These are phyloP conservation scores for Xerocomus potaroensis DNA, from an alignment of 768 basidiomycete genomes.

Conservation along the genomic window DNA sequence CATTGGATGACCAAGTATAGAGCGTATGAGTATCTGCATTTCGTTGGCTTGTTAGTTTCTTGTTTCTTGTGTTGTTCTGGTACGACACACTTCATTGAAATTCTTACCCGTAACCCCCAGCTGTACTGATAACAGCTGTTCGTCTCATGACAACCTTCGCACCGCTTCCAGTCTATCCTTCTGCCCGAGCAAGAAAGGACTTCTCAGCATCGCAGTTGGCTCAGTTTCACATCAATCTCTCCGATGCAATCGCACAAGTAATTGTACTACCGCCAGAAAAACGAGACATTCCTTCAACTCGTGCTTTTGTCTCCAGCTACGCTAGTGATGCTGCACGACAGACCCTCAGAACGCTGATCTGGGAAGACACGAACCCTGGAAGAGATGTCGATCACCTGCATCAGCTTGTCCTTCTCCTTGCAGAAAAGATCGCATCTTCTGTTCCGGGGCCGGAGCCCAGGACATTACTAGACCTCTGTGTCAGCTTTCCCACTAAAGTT, in stretches of 20 bases:
- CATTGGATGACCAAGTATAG: no score
- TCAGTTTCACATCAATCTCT: slow-evolving; percentile 44
- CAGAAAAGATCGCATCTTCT: slow-evolving; percentile 46
- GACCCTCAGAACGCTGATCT: slow-evolving; percentile 53
- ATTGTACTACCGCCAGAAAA: slow-evolving; percentile 47
- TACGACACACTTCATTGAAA: background rate
- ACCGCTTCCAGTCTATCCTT: slow-evolving; percentile 55
- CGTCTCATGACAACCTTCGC: slow-evolving; percentile 26
- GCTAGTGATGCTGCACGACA: slow-evolving; percentile 52
- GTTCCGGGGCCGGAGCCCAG: slow-evolving; percentile 44
- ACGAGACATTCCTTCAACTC: slow-evolving; percentile 41
- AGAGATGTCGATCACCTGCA: slow-evolving; percentile 44
- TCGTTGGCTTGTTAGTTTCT: no score
- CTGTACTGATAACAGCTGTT: no score
- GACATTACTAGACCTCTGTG: slow-evolving; percentile 58
- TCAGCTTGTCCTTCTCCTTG: slow-evolving; percentile 48
- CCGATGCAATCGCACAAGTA: slow-evolving; percentile 41
- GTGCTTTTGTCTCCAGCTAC: slow-evolving; percentile 53
- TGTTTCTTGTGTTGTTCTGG: background rate
- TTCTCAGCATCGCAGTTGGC: slow-evolving; percentile 51
- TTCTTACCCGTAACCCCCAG: no score
- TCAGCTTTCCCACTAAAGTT: slow-evolving; percentile 48
- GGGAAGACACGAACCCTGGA: slow-evolving; percentile 35
- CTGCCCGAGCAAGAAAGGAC: slow-evolving; percentile 41
- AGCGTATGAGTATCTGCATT: no score